Conservation (phyloP, 2,329 filamentous ascomycete genomes). For the Sclerotinia glacialis region DNA sequence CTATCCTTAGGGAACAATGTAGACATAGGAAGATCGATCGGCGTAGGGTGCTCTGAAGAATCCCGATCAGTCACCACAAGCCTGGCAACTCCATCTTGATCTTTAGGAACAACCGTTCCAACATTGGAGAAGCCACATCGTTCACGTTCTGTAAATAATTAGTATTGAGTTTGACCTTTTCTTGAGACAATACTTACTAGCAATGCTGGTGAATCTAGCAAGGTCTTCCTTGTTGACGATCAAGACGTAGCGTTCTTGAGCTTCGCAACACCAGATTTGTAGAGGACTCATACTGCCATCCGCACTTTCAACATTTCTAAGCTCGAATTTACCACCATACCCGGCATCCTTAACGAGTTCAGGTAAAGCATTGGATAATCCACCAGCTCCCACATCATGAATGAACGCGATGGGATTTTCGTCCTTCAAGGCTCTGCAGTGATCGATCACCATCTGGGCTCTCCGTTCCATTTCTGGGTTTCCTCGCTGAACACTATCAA, state of each 20-base stretch:
- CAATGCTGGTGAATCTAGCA: constrained; percentile 69
- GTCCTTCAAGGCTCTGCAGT: constrained; percentile 78
- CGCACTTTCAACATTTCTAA: constrained; percentile 89
- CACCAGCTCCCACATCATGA: constrained; percentile 94
- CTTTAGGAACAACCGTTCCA: constrained; percentile 66
- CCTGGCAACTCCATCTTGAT: constrained; percentile 62
- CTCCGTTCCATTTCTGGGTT: constrained; percentile 95
- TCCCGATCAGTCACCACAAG: constrained; percentile 81
- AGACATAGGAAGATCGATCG: constrained; percentile 87
- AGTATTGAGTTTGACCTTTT: constrained; percentile 9
- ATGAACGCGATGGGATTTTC: constrained; percentile 94
- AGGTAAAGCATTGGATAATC: constrained; percentile 76
- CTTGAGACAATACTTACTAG: constrained; percentile 44
- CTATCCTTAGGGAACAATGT: constrained; percentile 84
- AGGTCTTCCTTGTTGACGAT: constrained; percentile 78
- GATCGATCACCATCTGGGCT: constrained; percentile 97
- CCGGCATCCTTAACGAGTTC: constrained; percentile 91
- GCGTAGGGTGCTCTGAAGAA: constrained; percentile 67
- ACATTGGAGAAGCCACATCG: constrained; percentile 91
- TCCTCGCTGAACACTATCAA: constrained; percentile 93
- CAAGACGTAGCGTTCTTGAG: constrained; percentile 93
- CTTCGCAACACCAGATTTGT: constrained; percentile 97
- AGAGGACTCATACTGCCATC: constrained; percentile 92
- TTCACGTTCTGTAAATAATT: constrained; percentile 59
- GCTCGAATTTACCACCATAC: constrained; percentile 85